phyloP scores from a whole-genome alignment of 2,329 filamentous ascomycete genomes.

The Rhynchosporium secalis region DNA sequence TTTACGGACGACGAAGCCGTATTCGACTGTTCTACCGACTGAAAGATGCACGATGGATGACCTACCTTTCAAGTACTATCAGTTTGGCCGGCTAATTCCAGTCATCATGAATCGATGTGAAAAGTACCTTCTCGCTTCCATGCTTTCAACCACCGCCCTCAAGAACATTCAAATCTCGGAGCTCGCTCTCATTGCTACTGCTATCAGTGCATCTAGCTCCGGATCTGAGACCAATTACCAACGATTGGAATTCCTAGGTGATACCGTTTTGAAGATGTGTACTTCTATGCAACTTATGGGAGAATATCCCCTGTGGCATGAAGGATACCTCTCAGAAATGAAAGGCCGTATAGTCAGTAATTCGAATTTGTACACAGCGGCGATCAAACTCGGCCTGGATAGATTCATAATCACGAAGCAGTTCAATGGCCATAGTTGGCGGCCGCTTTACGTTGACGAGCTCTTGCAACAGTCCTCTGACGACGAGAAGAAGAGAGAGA shows the following conservation, averaged over 20 bases:
- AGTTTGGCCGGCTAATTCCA: slow-evolving; percentile 65
- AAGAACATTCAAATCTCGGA: slow-evolving; percentile 53
- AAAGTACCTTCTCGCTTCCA: slow-evolving; percentile 60
- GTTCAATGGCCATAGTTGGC: slow-evolving; percentile 74
- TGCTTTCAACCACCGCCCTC: slow-evolving; percentile 58
- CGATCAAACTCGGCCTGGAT: slow-evolving; percentile 64
- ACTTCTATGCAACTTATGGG: slow-evolving; percentile 64
- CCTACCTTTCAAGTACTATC: slow-evolving; percentile 43
- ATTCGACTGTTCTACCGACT: slow-evolving; percentile 48
- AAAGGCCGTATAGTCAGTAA: slow-evolving; percentile 77
- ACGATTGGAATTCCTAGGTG: slow-evolving; percentile 82
- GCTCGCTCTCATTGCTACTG: slow-evolving; percentile 59
- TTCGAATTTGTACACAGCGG: slow-evolving; percentile 64
- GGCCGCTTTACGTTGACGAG: slow-evolving; percentile 58
- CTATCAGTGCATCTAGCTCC: slow-evolving; percentile 68
- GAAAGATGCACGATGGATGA: slow-evolving; percentile 51
- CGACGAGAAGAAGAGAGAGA: slow-evolving; percentile 31
- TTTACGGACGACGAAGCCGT: slow-evolving; percentile 42
- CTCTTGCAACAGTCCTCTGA: slow-evolving; percentile 36
- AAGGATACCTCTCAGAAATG: slow-evolving; percentile 68
- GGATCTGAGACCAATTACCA: slow-evolving; percentile 70
- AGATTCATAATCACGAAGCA: slow-evolving; percentile 67
- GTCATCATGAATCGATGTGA: slow-evolving; percentile 72
- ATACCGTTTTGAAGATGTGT: slow-evolving; percentile 76
- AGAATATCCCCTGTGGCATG: slow-evolving; percentile 65